phyloP scores from a whole-genome alignment of 164 flowering plant genomes.

The Vitis rupestris region DNA sequence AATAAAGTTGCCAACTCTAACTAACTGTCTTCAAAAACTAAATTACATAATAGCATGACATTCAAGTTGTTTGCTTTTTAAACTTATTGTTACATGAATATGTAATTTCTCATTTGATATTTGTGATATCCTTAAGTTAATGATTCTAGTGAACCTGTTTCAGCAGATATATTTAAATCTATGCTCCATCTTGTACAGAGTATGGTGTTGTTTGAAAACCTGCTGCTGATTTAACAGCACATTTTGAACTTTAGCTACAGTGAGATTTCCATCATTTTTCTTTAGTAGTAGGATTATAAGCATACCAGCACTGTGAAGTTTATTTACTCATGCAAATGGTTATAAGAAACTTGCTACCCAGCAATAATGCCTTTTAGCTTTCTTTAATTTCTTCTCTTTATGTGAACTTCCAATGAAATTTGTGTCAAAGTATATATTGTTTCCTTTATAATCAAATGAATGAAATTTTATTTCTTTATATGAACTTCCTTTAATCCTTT shows the following conservation, averaged over 20 bases:
- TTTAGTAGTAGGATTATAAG: not conserved
- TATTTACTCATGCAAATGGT: not conserved
- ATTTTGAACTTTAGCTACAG: not conserved
- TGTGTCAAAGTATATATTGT: not conserved
- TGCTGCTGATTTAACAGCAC: not conserved
- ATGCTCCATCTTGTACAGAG: not conserved
- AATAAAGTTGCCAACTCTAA: not conserved
- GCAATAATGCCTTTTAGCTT: not conserved
- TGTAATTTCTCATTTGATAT: no score
- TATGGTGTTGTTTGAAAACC: not conserved
- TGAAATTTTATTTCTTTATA: no score
- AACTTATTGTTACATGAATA: no score
- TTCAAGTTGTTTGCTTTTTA: not conserved
- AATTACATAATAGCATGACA: not conserved
- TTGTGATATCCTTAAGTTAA: not conserved
- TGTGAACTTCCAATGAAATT: not conserved
- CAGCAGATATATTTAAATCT: not conserved
- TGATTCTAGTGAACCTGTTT: not conserved
- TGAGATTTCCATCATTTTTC: not conserved
- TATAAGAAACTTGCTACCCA: not conserved
- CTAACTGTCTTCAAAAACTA: no score
- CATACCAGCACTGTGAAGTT: not conserved
- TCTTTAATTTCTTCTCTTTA: not conserved
- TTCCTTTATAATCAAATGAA: no score
- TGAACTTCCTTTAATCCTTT: no score